These are phyloP conservation scores for Nadsonia commutata DNA, from an alignment of 1,139 yeast genomes.

Conservation along the genomic window DNA sequence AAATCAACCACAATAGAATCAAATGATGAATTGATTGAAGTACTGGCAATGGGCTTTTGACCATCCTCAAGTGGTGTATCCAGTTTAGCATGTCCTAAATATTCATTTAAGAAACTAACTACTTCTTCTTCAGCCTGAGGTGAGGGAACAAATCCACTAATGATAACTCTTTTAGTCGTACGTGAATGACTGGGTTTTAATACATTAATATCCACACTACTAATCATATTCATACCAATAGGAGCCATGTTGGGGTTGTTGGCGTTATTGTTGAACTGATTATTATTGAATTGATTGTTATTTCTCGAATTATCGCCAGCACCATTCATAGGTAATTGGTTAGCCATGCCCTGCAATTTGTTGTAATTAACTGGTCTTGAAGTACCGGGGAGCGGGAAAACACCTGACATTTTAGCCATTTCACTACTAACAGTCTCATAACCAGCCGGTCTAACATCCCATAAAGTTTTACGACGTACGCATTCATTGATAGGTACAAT, in stretches of 20 bases:
- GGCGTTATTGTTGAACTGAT: not conserved
- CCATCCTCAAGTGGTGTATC: constrained; percentile 5
- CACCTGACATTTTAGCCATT: constrained; percentile 68
- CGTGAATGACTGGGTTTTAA: constrained; percentile 11
- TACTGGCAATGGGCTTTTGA: constrained; percentile 2
- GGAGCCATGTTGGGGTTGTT: not conserved
- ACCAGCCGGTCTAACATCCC: constrained; percentile 69
- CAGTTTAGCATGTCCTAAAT: constrained; percentile 17
- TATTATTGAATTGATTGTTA: not conserved
- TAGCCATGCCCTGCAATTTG: constrained; percentile 4
- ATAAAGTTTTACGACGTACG: constrained; percentile 35
- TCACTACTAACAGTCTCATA: constrained; percentile 67
- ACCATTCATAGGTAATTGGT: constrained; percentile 6
- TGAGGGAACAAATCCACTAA: constrained; percentile 33
- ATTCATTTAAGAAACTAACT: constrained; percentile 30
- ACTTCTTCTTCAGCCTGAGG: constrained; percentile 26
- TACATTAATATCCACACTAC: not conserved
- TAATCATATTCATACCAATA: not conserved
- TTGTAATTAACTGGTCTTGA: constrained; percentile 28
- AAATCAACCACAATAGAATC: constrained; percentile 36
- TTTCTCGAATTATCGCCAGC: constrained; percentile 1
- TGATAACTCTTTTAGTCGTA: constrained; percentile 34
- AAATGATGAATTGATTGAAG: constrained; percentile 1
- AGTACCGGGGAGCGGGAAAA: constrained; percentile 65
- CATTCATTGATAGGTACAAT: constrained; percentile 32